Evolutionary conservation across 176 grass and related monocot genomes (phyloP).

Genomic region (Aegilops bicornis): DNA sequence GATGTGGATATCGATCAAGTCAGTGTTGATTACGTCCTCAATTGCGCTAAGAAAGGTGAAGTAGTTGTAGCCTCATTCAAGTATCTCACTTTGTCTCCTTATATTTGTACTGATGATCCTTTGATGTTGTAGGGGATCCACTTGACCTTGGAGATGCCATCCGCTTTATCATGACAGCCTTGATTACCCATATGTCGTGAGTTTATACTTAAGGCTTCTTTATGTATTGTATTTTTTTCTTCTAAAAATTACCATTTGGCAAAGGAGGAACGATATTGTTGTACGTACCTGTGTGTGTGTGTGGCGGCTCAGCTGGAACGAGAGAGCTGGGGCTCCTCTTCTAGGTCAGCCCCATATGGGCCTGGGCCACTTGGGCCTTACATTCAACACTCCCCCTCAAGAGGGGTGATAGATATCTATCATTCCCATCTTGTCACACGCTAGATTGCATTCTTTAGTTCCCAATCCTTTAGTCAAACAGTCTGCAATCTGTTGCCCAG

Average conservation of each 20-base stretch:
- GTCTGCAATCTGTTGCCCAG: no score
- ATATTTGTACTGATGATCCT: slow-evolving; percentile 19
- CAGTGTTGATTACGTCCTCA: slow-evolving; percentile 94
- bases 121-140: slow-evolving; percentile 57
- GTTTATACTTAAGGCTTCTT: slow-evolving; percentile 24
- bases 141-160: slow-evolving; percentile 96
- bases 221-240: background rate
- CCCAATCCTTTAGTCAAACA: no score
- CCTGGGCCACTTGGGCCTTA: no score
- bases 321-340: no score
- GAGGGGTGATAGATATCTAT: no score
- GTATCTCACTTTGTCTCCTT: background rate
- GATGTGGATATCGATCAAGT: slow-evolving; percentile 96
- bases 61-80: background rate
- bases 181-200: slow-evolving; percentile 89
- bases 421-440: no score
- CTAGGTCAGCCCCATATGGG: no score
- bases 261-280: background rate
- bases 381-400: no score
- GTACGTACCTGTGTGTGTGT: no score
- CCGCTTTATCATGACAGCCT: slow-evolving; percentile 91
- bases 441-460: no score
- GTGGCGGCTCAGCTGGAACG: no score
- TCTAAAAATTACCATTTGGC: slow-evolving; percentile 2
- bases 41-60: slow-evolving; percentile 91